These are phyloP conservation scores for Rhexocercosporidium sp. DNA, from an alignment of 2,329 filamentous ascomycete species.

Conservation along the genomic window DNA sequence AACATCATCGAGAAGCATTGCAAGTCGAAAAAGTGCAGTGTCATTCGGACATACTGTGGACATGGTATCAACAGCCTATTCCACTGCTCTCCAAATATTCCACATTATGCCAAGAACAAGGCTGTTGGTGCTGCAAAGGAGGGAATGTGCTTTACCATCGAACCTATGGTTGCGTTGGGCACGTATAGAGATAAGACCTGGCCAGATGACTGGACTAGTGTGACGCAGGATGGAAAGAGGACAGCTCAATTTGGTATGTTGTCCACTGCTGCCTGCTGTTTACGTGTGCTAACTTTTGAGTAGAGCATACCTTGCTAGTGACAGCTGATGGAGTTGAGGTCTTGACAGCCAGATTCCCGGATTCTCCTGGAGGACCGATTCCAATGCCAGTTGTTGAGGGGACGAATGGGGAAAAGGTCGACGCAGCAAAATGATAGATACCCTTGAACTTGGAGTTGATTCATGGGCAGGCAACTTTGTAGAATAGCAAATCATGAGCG, in stretches of 20 bases:
- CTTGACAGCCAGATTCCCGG: slow-evolving; percentile 65
- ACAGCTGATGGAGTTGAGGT: slow-evolving; percentile 84
- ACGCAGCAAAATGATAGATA: slow-evolving; percentile 28
- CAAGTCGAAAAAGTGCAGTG: slow-evolving; percentile 82
- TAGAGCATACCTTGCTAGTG: slow-evolving; percentile 82
- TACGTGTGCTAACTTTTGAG: slow-evolving; percentile 15
- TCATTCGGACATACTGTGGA: slow-evolving; percentile 94
- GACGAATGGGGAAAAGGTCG: slow-evolving; percentile 29
- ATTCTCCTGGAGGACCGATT: slow-evolving; percentile 78
- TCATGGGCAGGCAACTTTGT: slow-evolving; percentile 9
- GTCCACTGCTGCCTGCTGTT: neutral
- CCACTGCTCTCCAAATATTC: slow-evolving; percentile 91
- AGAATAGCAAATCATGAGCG: neutral
- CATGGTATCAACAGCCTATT: slow-evolving; percentile 95
- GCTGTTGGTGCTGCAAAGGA: slow-evolving; percentile 91
- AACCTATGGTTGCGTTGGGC: slow-evolving; percentile 96
- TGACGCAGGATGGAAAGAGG: slow-evolving; percentile 84
- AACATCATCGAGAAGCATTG: slow-evolving; percentile 96
- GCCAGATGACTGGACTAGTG: slow-evolving; percentile 99
- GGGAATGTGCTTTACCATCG: slow-evolving; percentile 98
- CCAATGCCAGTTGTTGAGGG: slow-evolving; percentile 54
- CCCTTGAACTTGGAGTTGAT: slow-evolving; percentile 8
- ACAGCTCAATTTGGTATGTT: slow-evolving; percentile 89
- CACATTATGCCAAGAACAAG: slow-evolving; percentile 99
- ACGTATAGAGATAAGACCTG: slow-evolving; percentile 93